Evolutionary conservation across 345 rosid species (phyloP).

Genomic region (Boechera stricta): DNA sequence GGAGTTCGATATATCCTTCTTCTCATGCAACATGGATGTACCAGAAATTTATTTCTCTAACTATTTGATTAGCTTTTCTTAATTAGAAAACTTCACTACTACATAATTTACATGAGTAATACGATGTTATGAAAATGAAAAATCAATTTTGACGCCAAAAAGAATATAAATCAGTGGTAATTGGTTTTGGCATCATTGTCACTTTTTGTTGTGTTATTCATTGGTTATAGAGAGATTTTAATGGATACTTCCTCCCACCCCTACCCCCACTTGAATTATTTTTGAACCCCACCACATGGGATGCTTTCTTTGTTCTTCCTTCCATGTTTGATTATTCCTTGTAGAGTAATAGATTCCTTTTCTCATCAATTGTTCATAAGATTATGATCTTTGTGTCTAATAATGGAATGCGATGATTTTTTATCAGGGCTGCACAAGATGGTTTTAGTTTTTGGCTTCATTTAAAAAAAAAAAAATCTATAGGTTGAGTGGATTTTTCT

Average conservation of each 20-base stretch:
- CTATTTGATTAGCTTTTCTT: not conserved
- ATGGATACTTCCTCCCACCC: not conserved
- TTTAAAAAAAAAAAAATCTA: too few relatives aligned
- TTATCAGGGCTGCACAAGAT: not conserved
- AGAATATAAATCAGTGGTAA: not conserved
- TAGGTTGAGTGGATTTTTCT: not conserved
- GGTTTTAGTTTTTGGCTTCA: not conserved
- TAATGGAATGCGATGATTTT: not conserved
- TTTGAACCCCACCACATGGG: slow-evolving; percentile 40
- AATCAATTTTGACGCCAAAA: not conserved
- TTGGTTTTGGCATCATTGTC: slow-evolving; percentile 1
- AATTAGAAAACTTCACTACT: not conserved
- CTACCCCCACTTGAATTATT: slow-evolving; percentile 14
- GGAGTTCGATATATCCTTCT: not conserved
- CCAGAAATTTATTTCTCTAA: not conserved
- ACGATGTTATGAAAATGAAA: not conserved
- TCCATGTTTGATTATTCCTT: slow-evolving; percentile 39
- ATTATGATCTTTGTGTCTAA: not conserved
- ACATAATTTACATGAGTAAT: not conserved
- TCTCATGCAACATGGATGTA: not conserved
- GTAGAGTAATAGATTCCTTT: slow-evolving; percentile 1
- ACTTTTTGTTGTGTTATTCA: not conserved
- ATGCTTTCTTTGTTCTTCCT: slow-evolving; percentile 36
- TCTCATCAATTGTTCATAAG: slow-evolving; percentile 6
- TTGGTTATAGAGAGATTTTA: slow-evolving; percentile 2